phyloP scores from a whole-genome alignment of 495 filamentous ascomycete genomes.

The Lophiotrema nucula region DNA sequence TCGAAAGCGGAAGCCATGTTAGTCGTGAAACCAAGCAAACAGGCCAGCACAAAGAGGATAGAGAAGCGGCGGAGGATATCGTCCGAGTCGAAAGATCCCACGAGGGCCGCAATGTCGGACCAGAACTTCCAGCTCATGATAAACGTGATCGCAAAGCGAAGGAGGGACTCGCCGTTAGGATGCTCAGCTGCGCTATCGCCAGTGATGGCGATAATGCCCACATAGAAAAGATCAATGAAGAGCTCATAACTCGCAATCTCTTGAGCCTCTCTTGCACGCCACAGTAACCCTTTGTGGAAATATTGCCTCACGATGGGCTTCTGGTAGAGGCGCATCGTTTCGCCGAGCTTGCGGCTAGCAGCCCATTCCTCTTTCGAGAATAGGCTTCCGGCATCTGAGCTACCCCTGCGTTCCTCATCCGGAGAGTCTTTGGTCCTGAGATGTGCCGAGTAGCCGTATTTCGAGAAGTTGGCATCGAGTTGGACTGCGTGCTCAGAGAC shows the following conservation, averaged over 20 bases:
- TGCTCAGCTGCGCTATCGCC: slow-evolving; percentile 56
- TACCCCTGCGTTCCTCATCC: slow-evolving; percentile 25
- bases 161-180: slow-evolving; percentile 49
- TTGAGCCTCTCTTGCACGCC: slow-evolving; percentile 53
- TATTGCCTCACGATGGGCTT: slow-evolving; percentile 59
- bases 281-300: slow-evolving; percentile 60
- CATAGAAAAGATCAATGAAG: slow-evolving; percentile 54
- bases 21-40: slow-evolving; percentile 57
- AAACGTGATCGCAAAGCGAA: slow-evolving; percentile 56
- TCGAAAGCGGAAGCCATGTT: slow-evolving; percentile 55
- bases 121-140: slow-evolving; percentile 61
- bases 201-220: slow-evolving; percentile 61
- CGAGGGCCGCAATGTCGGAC: slow-evolving; percentile 52
- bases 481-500: slow-evolving; percentile 52
- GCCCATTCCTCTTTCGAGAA: slow-evolving; percentile 46
- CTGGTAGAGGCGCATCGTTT: slow-evolving; percentile 53
- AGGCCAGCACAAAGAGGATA: slow-evolving; percentile 55
- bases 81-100: slow-evolving; percentile 59
- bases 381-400: slow-evolving; percentile 12
- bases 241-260: slow-evolving; percentile 59
- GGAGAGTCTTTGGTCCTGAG: slow-evolving; percentile 36
- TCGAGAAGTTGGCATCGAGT: slow-evolving; percentile 56
- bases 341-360: slow-evolving; percentile 45
- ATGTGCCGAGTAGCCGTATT: slow-evolving; percentile 59
- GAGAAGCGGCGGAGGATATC: slow-evolving; percentile 55